phyloP scores from a whole-genome alignment of 139 green algal species.

The Auxenochlorella pyrenoidosa region DNA sequence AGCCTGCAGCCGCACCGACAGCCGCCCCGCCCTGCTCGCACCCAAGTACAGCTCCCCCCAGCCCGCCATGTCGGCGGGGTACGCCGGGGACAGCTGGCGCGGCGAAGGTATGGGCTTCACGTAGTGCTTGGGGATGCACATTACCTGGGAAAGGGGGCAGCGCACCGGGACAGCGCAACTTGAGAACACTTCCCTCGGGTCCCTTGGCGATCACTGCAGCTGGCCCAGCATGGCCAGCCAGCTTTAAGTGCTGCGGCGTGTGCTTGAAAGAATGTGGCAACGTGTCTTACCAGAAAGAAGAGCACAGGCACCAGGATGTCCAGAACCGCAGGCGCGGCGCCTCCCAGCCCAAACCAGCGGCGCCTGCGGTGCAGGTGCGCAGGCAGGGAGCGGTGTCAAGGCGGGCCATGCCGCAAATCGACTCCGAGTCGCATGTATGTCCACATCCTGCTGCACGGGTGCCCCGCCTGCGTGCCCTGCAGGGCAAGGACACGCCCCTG shows the following conservation, averaged over 20 bases:
- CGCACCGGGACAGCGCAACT: no score
- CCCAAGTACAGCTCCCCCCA: constrained; percentile 63
- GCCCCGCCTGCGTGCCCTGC: neutral
- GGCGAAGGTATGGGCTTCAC: constrained; percentile 54
- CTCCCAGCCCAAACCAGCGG: constrained; percentile 49
- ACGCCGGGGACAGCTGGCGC: constrained; percentile 38
- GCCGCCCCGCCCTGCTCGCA: constrained; percentile 22
- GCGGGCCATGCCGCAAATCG: no score
- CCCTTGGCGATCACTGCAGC: no score
- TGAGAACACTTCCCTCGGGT: no score
- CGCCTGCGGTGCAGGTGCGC: constrained; percentile 19
- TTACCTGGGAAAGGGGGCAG: constrained; percentile 35
- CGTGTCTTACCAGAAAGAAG: constrained; percentile 53
- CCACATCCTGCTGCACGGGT: no score
- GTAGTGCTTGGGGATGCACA: constrained; percentile 82
- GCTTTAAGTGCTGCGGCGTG: no score
- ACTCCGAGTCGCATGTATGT: no score
- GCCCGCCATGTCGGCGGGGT: constrained; percentile 46
- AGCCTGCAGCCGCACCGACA: neutral
- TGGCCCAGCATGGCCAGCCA: no score
- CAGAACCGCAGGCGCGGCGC: constrained; percentile 49
- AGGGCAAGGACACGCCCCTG: neutral
- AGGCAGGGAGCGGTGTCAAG: no score
- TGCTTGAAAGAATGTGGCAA: no score
- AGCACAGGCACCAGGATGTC: constrained; percentile 50